Base-by-base conservation (phyloP, 305 asterid species). In the Salvia sclarea region DNA sequence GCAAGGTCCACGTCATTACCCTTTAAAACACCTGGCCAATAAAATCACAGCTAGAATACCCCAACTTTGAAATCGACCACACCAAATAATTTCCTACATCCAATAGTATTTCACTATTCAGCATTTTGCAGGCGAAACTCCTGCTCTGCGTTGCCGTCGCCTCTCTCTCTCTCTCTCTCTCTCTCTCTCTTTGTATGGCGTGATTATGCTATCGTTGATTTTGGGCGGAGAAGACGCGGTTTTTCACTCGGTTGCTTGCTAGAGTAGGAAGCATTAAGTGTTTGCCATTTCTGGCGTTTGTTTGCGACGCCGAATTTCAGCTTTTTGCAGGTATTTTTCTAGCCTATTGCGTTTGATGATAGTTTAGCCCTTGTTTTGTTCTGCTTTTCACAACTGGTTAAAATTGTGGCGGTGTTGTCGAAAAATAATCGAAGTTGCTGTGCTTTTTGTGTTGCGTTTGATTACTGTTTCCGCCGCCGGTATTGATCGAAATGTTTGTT, bases 101-200 rank as follows among this genome's bases (percentile, higher is more conserved):
- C 68, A 63, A 62, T 68, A 56, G 58, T 25, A 20, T 59, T n/a
- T n/a, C n/a, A n/a, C n/a, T n/a, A n/a, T n/a, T 43, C 65, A n/a
- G 35, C 8, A 47, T 11, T 25, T 57, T 45, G 12, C 14, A 37
- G 40, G 20, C 75, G 2, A 25, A 2, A 1, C 30, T 16, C 38
- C 48, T 45, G 71, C 48, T 8, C 3, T n/a, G 70, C 61, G 2
- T n/a, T n/a, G 18, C 22, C 31, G 38, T 43, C 49, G 62, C 71
- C 67, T 30, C 67, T 31, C 78, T 44, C 28, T 25, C 67, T 49
- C 68, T 49, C 41, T 52, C 43, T 11, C 1, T 52, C 12, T 44
- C 37, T 24, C 37, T 14, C 5, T 4, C 31, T 22, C 12, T 22
- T 35, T 6, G 1, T 7, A 35, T 7, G 41, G 41, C 11, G 41